These are phyloP conservation scores for Isoetes taiwanensis DNA, from an alignment of 75 land plant genomes.

Conservation along the genomic window DNA sequence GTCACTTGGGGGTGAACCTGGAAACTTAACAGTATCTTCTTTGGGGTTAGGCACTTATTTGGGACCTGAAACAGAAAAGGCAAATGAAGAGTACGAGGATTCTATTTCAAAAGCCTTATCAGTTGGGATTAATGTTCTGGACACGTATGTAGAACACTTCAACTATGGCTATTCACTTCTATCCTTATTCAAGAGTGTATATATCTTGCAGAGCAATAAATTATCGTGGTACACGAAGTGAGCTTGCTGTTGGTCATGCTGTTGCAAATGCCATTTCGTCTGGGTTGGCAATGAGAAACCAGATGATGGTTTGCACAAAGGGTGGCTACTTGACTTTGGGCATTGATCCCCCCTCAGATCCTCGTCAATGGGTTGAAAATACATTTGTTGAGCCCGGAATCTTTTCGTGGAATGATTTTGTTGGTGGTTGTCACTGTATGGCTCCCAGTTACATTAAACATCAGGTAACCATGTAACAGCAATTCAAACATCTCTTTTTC, in stretches of 20 bases:
- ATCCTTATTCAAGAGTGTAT: background rate
- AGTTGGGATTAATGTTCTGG: slow-evolving; percentile 17
- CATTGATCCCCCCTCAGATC: slow-evolving; percentile 7
- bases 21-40: slow-evolving; percentile 15
- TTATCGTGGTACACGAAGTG: slow-evolving; percentile 18
- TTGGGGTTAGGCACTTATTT: slow-evolving; percentile 16
- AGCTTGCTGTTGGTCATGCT: slow-evolving; percentile 19
- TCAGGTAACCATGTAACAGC: too few relatives aligned
- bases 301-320: slow-evolving; percentile 19
- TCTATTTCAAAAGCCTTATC: slow-evolving; percentile 5
- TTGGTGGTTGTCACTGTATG: slow-evolving; percentile 23
- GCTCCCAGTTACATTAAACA: slow-evolving; percentile 14
- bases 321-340: slow-evolving; percentile 20
- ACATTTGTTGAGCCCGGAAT: slow-evolving; percentile 14
- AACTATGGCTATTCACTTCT: too few relatives aligned
- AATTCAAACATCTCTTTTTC: too few relatives aligned
- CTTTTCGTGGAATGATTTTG: slow-evolving; percentile 14
- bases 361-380: slow-evolving; percentile 17
- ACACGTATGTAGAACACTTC: slow-evolving; percentile 14
- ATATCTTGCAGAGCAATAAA: slow-evolving; percentile 15
- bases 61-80: slow-evolving; percentile 13
- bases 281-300: slow-evolving; percentile 15
- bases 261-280: slow-evolving; percentile 1
- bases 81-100: slow-evolving; percentile 11
- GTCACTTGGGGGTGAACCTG: slow-evolving; percentile 1